Base-by-base conservation (phyloP, 768 basidiomycete species). In the Lentinula raphanica region DNA sequence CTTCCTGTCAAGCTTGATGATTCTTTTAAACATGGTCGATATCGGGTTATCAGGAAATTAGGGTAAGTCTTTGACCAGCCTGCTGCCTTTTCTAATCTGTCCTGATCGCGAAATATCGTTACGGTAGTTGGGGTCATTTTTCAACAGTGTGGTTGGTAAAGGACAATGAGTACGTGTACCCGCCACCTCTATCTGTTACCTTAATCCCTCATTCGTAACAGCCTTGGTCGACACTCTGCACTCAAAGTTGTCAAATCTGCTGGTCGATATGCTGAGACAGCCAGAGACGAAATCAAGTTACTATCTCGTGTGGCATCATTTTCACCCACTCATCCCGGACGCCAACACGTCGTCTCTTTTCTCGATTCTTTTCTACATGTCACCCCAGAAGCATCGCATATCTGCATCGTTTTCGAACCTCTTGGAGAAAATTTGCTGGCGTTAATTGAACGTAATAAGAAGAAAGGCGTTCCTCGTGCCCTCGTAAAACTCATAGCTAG, bases 211-310 rank as follows among this genome's bases (percentile, higher is more conserved):
- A 3, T n/a, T 21, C 51, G 7, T 19, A 13, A 28, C 64, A 95
- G 93, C 6, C 76, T 79, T 42, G 79, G 81, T 31, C 78, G 82
- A 40, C 94, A 94, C 71, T 92, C 92, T 45, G 94, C 94, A 15
- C 83, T 97, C 68, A 97, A 97, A 71, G 87, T 97, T 57, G 92
- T 95, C 72, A 96, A 96, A 74, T 96, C 94, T 28, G 95, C 94
- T 21, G 85, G 86, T 23, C 87, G 94, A 63, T 98, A 98, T 74
- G 92, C 94, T 60, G 95, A 98, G 70, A 98, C 96, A 4, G 96
- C 96, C 28, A 83, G 89, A 51, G 96, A 98, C 70, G 96, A 98
- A 74, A 98, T 98, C 71, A 92, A 94, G 69, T 82, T 98, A 32
- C 81, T 94, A 39, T 83, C 86, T 61, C 86, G 86, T 63, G 88